A percentile compares a stretch with the other conserved stretches of the same genome.
phyloP scores from a whole-genome alignment of 805 yeast genomes.

The Lachancea quebecensis region DNA sequence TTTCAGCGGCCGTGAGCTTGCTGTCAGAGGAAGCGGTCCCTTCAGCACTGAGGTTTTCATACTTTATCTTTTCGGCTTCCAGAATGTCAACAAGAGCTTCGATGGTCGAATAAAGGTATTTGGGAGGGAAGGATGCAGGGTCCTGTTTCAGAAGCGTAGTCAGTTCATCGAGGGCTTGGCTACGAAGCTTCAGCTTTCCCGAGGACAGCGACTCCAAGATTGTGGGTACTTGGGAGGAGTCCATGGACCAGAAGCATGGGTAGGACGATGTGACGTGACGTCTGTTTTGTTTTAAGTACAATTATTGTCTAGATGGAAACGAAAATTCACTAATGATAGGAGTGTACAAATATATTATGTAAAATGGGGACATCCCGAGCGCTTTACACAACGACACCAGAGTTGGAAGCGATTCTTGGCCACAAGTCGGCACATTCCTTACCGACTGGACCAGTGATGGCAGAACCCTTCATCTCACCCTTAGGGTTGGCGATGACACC shows the following conservation, averaged over 20 bases:
- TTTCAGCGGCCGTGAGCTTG: conserved; percentile 28
- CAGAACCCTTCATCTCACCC: conserved; percentile 99
- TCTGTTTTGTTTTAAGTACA: background rate
- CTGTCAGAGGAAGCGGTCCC: conserved; percentile 19
- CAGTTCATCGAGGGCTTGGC: conserved; percentile 40
- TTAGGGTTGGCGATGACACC: conserved; percentile 99
- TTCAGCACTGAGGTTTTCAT: conserved; percentile 6
- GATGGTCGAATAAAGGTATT: conserved; percentile 16
- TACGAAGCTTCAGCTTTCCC: conserved; percentile 47
- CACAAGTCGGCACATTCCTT: conserved; percentile 99
- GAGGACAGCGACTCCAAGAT: conserved; percentile 35
- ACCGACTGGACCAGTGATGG: conserved; percentile 99
- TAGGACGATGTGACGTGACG: background rate
- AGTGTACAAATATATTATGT: conserved; percentile 8
- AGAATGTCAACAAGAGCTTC: conserved; percentile 27
- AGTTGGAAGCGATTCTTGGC: conserved; percentile 99
- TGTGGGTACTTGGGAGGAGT: conserved; percentile 5
- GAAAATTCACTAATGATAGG: conserved; percentile 6
- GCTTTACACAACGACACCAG: conserved; percentile 98
- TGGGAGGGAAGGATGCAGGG: conserved; percentile 19
- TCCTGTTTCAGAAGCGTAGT: conserved; percentile 25
- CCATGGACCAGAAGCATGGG: conserved; percentile 3
- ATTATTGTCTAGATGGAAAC: background rate
- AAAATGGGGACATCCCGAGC: conserved; percentile 4
- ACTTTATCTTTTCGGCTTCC: conserved; percentile 34